Evolutionary conservation across 345 rosid species (phyloP).

Genomic region (Lumnitzera littorea): DNA sequence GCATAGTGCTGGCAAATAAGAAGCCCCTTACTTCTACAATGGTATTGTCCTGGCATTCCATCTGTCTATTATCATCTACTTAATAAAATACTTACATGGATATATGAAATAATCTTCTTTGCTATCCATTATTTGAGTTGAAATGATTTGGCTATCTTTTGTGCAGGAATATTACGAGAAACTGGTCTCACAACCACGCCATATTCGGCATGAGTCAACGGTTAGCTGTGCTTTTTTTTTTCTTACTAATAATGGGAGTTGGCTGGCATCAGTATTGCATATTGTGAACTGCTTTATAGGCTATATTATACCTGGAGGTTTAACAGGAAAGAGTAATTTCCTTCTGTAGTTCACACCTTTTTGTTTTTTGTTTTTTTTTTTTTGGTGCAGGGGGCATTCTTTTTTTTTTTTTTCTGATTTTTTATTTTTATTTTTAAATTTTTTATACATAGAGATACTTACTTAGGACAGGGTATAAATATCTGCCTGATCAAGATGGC

Average conservation of each 20-base stretch:
- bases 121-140: neutral
- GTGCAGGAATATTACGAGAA: slow-evolving; percentile 72
- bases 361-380: too few relatives aligned
- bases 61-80: neutral
- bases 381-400: too few relatives aligned
- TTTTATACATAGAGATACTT: too few relatives aligned
- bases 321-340: too few relatives aligned
- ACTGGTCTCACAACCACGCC: slow-evolving; percentile 48
- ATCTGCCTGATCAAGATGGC: too few relatives aligned
- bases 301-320: too few relatives aligned
- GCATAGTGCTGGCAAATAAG: slow-evolving; percentile 82
- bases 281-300: too few relatives aligned
- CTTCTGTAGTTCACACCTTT: too few relatives aligned
- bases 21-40: slow-evolving; percentile 79
- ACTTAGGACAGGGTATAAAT: too few relatives aligned
- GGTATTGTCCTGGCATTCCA: slow-evolving; percentile 29
- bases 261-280: too few relatives aligned
- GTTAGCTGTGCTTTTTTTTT: slow-evolving; percentile 32
- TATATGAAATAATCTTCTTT: neutral
- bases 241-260: neutral
- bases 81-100: neutral
- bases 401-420: too few relatives aligned
- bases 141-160: slow-evolving; percentile 1
- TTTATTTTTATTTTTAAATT: too few relatives aligned
- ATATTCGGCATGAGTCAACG: slow-evolving; percentile 80